Conservation (phyloP, 805 yeast species). For the Yamadazyma sp. region DNA sequence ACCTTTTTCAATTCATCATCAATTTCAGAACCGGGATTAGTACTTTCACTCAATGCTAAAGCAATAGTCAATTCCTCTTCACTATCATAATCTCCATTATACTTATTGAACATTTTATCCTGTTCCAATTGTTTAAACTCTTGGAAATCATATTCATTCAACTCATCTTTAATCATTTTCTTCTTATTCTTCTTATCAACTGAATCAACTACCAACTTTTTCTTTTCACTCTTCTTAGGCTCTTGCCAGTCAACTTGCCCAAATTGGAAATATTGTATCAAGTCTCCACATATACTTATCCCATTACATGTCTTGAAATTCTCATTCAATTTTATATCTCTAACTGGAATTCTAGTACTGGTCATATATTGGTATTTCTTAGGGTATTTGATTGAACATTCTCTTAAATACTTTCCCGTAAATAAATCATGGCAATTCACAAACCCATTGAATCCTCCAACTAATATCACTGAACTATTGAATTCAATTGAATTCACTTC, state of each 20-base stretch:
- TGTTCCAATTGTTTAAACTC: constrained; percentile 21
- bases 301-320: constrained; percentile 31
- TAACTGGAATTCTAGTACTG: constrained; percentile 22
- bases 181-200: constrained; percentile 16
- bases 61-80: constrained; percentile 43
- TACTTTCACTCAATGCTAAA: constrained; percentile 38
- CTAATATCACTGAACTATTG: constrained; percentile 30
- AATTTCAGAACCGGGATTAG: no score
- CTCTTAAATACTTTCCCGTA: constrained; percentile 41
- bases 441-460: constrained; percentile 44
- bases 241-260: constrained; percentile 27
- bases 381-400: constrained; percentile 29
- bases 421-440: constrained; percentile 39
- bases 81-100: constrained; percentile 39
- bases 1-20: constrained; percentile 10
- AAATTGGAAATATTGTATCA: constrained; percentile 46
- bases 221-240: constrained; percentile 10
- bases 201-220: constrained; percentile 14
- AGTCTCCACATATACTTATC: constrained; percentile 37
- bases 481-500: constrained; percentile 26
- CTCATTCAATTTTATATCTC: constrained; percentile 23
- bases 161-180: constrained; percentile 28
- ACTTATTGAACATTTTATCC: constrained; percentile 36
- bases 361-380: constrained; percentile 18
- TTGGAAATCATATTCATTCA: constrained; percentile 34